Evolutionary conservation across 208 protist species (phyloP), one percentile per base, ranked within the genome.

Genomic region (Trypanosoma brucei): DNA sequence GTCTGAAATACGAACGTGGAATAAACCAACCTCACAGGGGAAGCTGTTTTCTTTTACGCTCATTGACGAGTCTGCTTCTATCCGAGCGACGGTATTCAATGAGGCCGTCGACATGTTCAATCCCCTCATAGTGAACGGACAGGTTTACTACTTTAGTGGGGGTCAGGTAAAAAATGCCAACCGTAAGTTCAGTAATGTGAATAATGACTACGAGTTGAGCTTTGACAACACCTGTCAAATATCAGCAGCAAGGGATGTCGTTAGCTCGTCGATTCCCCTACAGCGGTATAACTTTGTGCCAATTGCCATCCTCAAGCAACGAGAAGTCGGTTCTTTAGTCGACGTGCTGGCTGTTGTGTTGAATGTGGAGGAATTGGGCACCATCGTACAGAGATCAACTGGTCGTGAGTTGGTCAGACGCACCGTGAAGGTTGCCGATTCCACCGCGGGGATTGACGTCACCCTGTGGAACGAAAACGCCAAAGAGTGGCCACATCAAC

Each of bases 181-280:
- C 65, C 83, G 84, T 11, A 78, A 79, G 49, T 97, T 94, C 62
- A 94, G 86, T 66, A 94, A 94, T 63, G 88, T 97, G 31, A 94
- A 93, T 75, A 94, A 95, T 66, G 90, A 97, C 70, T 97, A 97
- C 72, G 92, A 97, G 77, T 73, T 97, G 33, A 91, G 86, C 7
- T 93, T 97, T 65, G 90, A 97, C 68, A 75, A 73, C 49, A 62
- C 65, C 36, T 81, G 78, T 56, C 84, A 93, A 73, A 91, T 97
- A 39, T 80, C 86, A 34, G 71, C 81, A 59, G 78, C 78, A 2
- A 78, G 78, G 11, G 75, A 84, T 52, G 48, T 65, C 39, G 70
- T 65, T 14, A 76, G 75, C 31, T 57, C 70, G 48, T 38, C 60
- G 14, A 70, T 96, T 61, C 90, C 87, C 11, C 75, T 82, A 64